Percentiles rank a stretch among this genome's conserved stretches.
These are phyloP conservation scores for Podaxis pistillaris DNA, from an alignment of 768 basidiomycete species.

Conservation along the genomic window DNA sequence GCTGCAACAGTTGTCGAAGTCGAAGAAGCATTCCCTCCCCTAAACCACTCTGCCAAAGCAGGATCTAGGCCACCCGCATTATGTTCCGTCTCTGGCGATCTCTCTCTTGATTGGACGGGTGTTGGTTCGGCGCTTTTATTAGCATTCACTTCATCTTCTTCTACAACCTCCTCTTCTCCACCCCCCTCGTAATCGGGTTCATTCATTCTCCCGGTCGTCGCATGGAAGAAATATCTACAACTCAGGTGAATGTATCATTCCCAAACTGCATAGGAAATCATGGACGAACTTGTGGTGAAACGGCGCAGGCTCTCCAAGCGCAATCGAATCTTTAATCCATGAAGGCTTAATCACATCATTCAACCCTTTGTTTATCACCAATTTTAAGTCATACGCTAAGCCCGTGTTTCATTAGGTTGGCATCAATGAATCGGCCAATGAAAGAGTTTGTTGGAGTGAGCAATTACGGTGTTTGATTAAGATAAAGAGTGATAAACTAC, in stretches of 20 bases:
- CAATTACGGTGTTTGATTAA: neutral
- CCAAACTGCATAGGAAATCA: neutral
- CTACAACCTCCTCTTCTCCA: constrained; percentile 35
- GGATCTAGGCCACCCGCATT: constrained; percentile 42
- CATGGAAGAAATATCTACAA: constrained; percentile 76
- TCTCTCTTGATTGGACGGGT: constrained; percentile 19
- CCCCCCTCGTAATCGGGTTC: constrained; percentile 51
- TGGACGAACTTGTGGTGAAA: constrained; percentile 61
- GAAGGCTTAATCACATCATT: constrained; percentile 75
- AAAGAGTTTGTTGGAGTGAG: neutral
- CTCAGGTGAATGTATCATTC: neutral
- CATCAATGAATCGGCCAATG: neutral
- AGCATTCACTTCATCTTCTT: constrained; percentile 20
- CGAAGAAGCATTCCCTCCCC: neutral
- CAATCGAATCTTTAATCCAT: constrained; percentile 84
- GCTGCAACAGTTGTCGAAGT: constrained; percentile 44
- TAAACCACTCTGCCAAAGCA: constrained; percentile 38
- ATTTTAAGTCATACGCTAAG: constrained; percentile 68
- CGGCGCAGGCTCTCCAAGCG: constrained; percentile 51
- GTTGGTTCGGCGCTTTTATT: constrained; percentile 16
- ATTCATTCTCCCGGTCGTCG: constrained; percentile 49
- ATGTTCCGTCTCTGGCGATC: constrained; percentile 22
- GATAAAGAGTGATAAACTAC: constrained; percentile 25
- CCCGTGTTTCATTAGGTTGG: neutral
- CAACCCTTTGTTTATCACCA: constrained; percentile 66